Conservation (phyloP, 1,284 basidiomycete genomes). For the Moesziomyces sp. region DNA sequence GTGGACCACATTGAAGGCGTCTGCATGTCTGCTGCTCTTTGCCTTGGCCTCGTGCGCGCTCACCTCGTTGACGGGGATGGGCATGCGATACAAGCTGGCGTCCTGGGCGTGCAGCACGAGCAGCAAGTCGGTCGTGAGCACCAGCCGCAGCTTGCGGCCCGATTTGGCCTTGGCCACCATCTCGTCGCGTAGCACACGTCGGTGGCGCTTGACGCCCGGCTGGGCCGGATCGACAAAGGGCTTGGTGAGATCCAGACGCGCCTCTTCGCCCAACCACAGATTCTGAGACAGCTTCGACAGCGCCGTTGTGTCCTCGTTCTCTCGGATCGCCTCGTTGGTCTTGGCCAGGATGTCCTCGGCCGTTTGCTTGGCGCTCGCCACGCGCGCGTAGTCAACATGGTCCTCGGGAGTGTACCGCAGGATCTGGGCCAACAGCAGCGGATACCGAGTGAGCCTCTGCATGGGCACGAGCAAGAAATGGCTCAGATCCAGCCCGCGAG, state of each 20-base stretch:
- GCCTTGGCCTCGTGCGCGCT: slow-evolving; percentile 23
- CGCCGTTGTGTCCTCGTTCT: slow-evolving; percentile 81
- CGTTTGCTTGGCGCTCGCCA: slow-evolving; percentile 74
- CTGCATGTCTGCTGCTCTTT: slow-evolving; percentile 17
- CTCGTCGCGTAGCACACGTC: slow-evolving; percentile 83
- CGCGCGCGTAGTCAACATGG: slow-evolving; percentile 77
- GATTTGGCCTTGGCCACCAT: slow-evolving; percentile 82
- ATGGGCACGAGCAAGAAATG: slow-evolving; percentile 91
- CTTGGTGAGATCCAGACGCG: slow-evolving; percentile 78
- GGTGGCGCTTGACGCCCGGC: slow-evolving; percentile 36
- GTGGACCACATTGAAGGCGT: slow-evolving; percentile 30
- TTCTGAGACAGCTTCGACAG: slow-evolving; percentile 79
- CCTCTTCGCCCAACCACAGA: slow-evolving; percentile 75
- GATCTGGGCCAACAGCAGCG: slow-evolving; percentile 89
- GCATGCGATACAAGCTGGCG: slow-evolving; percentile 52
- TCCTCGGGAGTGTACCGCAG: slow-evolving; percentile 92
- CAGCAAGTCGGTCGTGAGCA: slow-evolving; percentile 67
- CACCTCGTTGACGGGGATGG: slow-evolving; percentile 50
- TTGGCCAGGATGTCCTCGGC: slow-evolving; percentile 79
- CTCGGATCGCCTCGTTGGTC: slow-evolving; percentile 89
- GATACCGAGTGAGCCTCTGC: slow-evolving; percentile 95
- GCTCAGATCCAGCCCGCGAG: slow-evolving; percentile 85
- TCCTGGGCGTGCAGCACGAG: slow-evolving; percentile 55
- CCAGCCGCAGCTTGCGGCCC: slow-evolving; percentile 77
- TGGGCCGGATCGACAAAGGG: slow-evolving; percentile 82